Percentiles rank a stretch among this genome's conserved stretches.
Conservation (phyloP, 306 rosid genomes). For the Begonia loranthoides region DNA sequence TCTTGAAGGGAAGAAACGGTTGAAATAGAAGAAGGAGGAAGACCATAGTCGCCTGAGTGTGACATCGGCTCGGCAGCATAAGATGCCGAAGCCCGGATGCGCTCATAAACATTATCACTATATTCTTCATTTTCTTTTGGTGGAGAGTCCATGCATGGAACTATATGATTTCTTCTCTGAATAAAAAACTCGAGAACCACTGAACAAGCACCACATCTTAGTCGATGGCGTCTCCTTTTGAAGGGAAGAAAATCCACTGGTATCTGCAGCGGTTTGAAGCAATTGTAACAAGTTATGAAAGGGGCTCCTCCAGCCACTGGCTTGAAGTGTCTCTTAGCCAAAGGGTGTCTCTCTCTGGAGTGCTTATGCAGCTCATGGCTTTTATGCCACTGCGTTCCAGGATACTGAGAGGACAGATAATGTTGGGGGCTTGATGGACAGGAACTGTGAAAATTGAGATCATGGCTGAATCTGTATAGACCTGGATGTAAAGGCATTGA, state of each 20-base stretch:
- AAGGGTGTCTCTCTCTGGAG: constrained; percentile 30
- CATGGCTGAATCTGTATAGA: constrained; percentile 17
- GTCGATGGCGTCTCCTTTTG: constrained; percentile 37
- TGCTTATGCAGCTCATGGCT: constrained; percentile 24
- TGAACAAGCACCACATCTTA: constrained; percentile 75
- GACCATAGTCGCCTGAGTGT: constrained; percentile 43
- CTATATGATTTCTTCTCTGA: constrained; percentile 35
- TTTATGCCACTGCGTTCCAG: constrained; percentile 14
- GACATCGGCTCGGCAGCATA: constrained; percentile 24
- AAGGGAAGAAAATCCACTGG: constrained; percentile 71
- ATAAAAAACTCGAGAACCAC: constrained; percentile 68
- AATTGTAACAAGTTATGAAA: constrained; percentile 55
- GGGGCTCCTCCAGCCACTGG: constrained; percentile 94
- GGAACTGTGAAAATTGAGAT: constrained; percentile 21
- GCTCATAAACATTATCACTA: constrained; percentile 9
- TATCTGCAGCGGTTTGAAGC: constrained; percentile 46
- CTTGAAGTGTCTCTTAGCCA: constrained; percentile 42
- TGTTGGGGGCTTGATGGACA: constrained; percentile 37
- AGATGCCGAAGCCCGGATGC: no score
- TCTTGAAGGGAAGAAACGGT: constrained; percentile 4
- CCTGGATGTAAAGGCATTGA: constrained; percentile 38
- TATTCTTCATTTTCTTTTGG: constrained; percentile 28
- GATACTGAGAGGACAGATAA: constrained; percentile 23
- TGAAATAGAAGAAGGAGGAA: constrained; percentile 20
- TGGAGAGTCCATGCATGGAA: constrained; percentile 28